phyloP scores from a whole-genome alignment of 306 rosid species.

The Glycine soja region DNA sequence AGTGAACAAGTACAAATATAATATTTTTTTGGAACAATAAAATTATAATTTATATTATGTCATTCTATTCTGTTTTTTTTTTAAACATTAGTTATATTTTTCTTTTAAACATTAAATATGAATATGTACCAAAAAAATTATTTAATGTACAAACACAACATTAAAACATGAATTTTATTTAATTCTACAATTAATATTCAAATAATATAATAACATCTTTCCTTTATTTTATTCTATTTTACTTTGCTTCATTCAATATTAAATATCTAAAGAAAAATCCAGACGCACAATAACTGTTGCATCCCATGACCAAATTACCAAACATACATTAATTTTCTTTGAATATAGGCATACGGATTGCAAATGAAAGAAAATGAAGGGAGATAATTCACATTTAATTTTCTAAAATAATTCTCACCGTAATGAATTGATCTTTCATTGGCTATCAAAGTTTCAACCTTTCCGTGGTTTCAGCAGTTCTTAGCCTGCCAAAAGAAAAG shows the following conservation, averaged over 20 bases:
- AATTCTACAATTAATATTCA: neutral
- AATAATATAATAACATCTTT: neutral
- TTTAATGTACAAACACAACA: no score
- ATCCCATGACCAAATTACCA: neutral
- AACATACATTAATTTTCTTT: neutral
- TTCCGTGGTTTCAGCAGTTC: neutral
- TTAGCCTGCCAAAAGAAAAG: conserved; percentile 1
- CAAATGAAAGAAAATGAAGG: no score
- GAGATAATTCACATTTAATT: neutral
- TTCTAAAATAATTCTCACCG: neutral
- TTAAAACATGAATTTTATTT: neutral
- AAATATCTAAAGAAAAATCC: neutral
- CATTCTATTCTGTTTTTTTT: no score
- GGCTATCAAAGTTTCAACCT: neutral
- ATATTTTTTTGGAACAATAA: neutral
- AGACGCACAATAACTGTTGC: neutral
- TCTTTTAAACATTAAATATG: neutral
- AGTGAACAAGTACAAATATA: neutral
- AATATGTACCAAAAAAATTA: no score
- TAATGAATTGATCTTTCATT: conserved; percentile 13
- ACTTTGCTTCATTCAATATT: neutral
- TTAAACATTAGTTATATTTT: no score
- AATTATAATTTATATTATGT: no score
- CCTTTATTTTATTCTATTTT: neutral
- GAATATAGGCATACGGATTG: no score